Conservation (phyloP, 208 protist genomes). For the Trypanosoma lewisi region DNA sequence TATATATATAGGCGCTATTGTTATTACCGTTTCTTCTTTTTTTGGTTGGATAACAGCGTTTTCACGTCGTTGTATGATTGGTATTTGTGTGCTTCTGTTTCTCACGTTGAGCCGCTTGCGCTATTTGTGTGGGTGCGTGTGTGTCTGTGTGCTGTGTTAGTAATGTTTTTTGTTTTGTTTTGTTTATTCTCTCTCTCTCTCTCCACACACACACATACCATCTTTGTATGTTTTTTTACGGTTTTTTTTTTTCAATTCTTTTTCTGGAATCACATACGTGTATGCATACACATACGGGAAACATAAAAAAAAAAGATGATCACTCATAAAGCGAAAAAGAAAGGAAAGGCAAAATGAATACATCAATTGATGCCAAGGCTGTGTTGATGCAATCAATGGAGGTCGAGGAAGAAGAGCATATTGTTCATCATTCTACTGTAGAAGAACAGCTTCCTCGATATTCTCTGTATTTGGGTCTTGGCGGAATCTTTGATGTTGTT, state of each 20-base stretch:
- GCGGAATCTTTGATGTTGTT: constrained; percentile 21
- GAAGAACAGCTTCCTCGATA: background rate
- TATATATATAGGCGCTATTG: constrained; percentile 6
- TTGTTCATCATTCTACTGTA: background rate
- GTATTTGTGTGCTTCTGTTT: background rate
- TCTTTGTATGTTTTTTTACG: no score
- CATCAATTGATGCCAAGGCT: background rate
- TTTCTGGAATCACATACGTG: no score
- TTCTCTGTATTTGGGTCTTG: constrained; percentile 8
- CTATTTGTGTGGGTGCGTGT: no score
- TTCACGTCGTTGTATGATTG: background rate
- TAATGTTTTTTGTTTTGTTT: no score
- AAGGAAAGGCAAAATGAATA: background rate
- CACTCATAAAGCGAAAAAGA: background rate
- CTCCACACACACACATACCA: no score
- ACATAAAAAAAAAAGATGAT: background rate
- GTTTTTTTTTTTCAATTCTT: no score
- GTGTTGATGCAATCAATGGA: constrained; percentile 1
- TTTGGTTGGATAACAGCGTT: background rate
- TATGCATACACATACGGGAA: no score
- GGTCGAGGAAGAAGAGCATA: constrained; percentile 15
- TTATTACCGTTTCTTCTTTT: background rate
- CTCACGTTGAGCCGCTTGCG: no score
- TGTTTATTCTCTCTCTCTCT: no score
- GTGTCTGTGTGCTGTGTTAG: no score